Evolutionary conservation across 1,139 yeast genomes (phyloP).

Genomic region (Lodderomyces elongisporus): DNA sequence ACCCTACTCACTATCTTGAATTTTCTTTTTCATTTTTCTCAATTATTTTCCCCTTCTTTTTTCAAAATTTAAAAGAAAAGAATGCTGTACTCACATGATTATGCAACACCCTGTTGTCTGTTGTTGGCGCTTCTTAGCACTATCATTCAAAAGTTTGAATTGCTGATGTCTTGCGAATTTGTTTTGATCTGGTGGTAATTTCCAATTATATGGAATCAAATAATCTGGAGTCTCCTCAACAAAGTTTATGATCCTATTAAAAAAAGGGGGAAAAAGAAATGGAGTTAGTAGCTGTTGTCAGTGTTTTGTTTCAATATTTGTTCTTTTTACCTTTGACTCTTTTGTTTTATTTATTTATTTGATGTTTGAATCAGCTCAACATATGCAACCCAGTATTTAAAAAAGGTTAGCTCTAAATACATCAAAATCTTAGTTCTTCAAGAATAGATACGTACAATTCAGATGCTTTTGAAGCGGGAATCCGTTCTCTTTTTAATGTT

Average conservation of each 20-base stretch:
- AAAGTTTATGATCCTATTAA: constrained; percentile 36
- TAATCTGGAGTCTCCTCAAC: constrained; percentile 48
- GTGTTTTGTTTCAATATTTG: too few relatives aligned
- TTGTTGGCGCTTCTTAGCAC: neutral
- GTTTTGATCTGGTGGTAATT: constrained; percentile 42
- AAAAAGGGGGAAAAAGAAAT: constrained; percentile 1
- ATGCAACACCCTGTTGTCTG: constrained; percentile 38
- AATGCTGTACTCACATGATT: constrained; percentile 37
- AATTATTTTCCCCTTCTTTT: too few relatives aligned
- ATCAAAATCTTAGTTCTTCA: too few relatives aligned
- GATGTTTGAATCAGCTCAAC: too few relatives aligned
- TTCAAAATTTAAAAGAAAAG: too few relatives aligned
- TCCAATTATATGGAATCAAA: constrained; percentile 49
- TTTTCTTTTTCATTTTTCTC: too few relatives aligned
- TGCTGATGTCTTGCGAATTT: constrained; percentile 33
- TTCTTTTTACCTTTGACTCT: too few relatives aligned
- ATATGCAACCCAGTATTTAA: too few relatives aligned
- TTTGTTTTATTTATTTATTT: too few relatives aligned
- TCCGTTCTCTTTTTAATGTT: constrained; percentile 53
- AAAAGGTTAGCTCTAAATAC: too few relatives aligned
- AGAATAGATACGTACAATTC: constrained; percentile 22
- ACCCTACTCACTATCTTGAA: too few relatives aligned
- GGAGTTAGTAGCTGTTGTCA: neutral
- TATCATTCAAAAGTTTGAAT: neutral
- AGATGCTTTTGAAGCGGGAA: constrained; percentile 67